Base-by-base conservation (phyloP, 2,329 filamentous ascomycete species). In the Aspergillus vadensis region DNA sequence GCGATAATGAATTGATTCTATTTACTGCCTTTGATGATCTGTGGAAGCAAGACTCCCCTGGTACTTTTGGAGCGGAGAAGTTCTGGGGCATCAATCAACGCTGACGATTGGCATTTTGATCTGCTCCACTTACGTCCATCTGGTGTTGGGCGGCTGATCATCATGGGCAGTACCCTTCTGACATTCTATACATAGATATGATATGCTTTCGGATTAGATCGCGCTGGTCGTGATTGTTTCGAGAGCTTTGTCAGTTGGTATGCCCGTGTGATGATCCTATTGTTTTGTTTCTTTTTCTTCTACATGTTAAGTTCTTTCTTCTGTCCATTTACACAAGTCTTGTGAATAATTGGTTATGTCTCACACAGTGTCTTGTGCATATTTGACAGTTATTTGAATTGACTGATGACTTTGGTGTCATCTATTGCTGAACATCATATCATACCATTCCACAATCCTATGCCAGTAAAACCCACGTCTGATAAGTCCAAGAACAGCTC, bases 1-100 rank as follows among this genome's bases (percentile, higher is more conserved):
- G 67, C 57, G 60, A 63, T 4, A 64, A 60, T 38, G 64, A 65
- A 49, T 70, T 94, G 47, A 84, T 93, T 65, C 79, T 96, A 21
- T 94, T 95, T 77, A 90, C 88, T 27, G 88, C 90, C 3, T 94
- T 88, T 79, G 89, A 96, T 75, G 89, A 92, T 63, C 70, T 82
- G 54, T 96, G 92, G 91, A 96, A 96, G 82, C 73, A 79, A 43
- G 84, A 90, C 66, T 82, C 79, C 56, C 73, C 80, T 2, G 80
- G 75, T 21, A 89, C 89, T 1, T 91, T 88, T 74, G 83, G 86
- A 60, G 86, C 90, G 2, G 92, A 96, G 79, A 84, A 87, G 73
- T 92, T 82, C 76, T 95, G 91, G 90, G 92, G 91, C 32, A 85
- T 90, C 54, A 36, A 68, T 48, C 36, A 56, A 7, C 51, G 39